Percentiles rank a stretch among this genome's conserved stretches.
Conservation (phyloP, 495 filamentous ascomycete genomes). For the Aspergillus coremiiformis region DNA sequence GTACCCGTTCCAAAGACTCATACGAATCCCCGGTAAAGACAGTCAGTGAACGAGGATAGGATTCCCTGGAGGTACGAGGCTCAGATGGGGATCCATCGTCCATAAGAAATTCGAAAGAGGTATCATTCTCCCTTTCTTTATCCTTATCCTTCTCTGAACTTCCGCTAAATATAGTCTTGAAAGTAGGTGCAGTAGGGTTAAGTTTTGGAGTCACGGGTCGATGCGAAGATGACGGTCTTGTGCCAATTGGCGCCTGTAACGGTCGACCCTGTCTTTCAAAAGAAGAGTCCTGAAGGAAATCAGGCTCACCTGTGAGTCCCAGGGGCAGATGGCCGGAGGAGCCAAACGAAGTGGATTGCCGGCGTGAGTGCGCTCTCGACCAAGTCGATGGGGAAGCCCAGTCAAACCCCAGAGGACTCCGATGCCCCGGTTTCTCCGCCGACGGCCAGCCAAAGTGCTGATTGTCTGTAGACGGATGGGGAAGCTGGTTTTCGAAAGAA, state of each 20-base stretch:
- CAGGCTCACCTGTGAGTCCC: slow-evolving; percentile 40
- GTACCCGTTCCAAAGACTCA: slow-evolving; percentile 64
- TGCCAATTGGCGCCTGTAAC: slow-evolving; percentile 49
- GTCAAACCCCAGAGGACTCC: slow-evolving; percentile 49
- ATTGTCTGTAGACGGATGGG: slow-evolving; percentile 74
- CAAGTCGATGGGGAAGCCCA: slow-evolving; percentile 51
- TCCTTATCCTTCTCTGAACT: slow-evolving; percentile 36
- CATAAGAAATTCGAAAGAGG: slow-evolving; percentile 30
- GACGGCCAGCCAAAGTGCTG: slow-evolving; percentile 59
- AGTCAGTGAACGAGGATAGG: slow-evolving; percentile 45
- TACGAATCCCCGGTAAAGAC: slow-evolving; percentile 63
- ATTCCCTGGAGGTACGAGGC: slow-evolving; percentile 53
- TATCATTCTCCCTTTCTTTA: slow-evolving; percentile 29
- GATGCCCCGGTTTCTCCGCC: slow-evolving; percentile 43
- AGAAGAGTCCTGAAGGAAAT: slow-evolving; percentile 35
- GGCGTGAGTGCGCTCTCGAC: slow-evolving; percentile 49
- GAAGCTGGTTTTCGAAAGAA: slow-evolving; percentile 63
- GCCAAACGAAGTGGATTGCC: slow-evolving; percentile 49
- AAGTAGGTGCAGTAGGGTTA: slow-evolving; percentile 55
- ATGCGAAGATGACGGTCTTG: slow-evolving; percentile 47
- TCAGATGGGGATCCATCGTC: slow-evolving; percentile 54
- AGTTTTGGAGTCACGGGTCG: slow-evolving; percentile 50
- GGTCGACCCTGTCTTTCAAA: slow-evolving; percentile 40
- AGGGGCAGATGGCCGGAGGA: slow-evolving; percentile 49
- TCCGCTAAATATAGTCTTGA: slow-evolving; percentile 45